Conservation (phyloP, 768 basidiomycete species). For the Leccinum arenicola region DNA sequence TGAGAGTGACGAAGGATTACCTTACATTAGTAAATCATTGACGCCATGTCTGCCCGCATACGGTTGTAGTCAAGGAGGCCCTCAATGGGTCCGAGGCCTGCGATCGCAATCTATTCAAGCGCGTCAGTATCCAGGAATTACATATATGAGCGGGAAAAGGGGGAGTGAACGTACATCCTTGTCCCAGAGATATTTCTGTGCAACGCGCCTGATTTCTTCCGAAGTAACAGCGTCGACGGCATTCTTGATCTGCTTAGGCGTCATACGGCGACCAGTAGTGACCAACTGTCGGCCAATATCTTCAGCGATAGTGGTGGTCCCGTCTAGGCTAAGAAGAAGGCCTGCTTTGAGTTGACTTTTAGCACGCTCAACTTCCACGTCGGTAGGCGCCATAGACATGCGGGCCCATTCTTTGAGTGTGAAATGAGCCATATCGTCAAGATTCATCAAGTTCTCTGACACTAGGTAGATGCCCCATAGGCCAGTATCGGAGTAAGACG, state of each 20-base stretch:
- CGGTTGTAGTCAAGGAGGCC: slow-evolving; percentile 95
- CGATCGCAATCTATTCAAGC: slow-evolving; percentile 66
- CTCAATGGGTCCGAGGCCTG: slow-evolving; percentile 87
- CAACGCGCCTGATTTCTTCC: slow-evolving; percentile 90
- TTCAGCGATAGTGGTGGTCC: slow-evolving; percentile 93
- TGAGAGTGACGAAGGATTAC: background rate
- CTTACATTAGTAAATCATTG: slow-evolving; percentile 59
- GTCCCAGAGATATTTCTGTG: slow-evolving; percentile 96
- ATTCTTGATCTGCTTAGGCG: slow-evolving; percentile 90
- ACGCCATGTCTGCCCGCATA: slow-evolving; percentile 78
- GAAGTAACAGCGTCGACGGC: slow-evolving; percentile 86
- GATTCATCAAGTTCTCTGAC: slow-evolving; percentile 89
- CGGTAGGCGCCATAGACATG: slow-evolving; percentile 84
- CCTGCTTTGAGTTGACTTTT: slow-evolving; percentile 99
- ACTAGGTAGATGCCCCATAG: slow-evolving; percentile 99
- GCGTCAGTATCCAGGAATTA: slow-evolving; percentile 2
- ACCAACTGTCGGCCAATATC: slow-evolving; percentile 98
- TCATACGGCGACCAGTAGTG: slow-evolving; percentile 85
- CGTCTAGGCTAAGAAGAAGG: slow-evolving; percentile 85
- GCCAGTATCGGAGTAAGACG: slow-evolving; percentile 97
- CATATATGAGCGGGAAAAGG: slow-evolving; percentile 10
- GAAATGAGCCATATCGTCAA: slow-evolving; percentile 93
- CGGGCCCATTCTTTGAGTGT: slow-evolving; percentile 94
- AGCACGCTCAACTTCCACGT: slow-evolving; percentile 90
- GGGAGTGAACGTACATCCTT: slow-evolving; percentile 65